Percentiles rank a stretch among this genome's conserved stretches.
Evolutionary conservation across 805 yeast species (phyloP).

Genomic region (Saturnispora dispora): DNA sequence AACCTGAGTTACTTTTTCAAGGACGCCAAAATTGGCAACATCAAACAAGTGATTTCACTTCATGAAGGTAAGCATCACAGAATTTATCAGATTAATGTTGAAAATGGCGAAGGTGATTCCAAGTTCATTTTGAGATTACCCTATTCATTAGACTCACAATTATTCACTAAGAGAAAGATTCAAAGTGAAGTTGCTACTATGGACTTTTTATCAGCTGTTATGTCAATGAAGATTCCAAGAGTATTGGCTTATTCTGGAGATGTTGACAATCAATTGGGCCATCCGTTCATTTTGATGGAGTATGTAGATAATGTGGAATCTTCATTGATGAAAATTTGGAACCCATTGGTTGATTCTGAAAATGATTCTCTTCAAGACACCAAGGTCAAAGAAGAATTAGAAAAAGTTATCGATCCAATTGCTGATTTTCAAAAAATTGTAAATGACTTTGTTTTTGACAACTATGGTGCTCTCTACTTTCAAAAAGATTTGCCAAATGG

Average conservation of each 20-base stretch:
- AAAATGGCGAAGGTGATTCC: conserved; percentile 22
- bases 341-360: conserved; percentile 50
- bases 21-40: conserved; percentile 20
- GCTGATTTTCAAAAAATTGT: conserved; percentile 36
- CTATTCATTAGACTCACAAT: conserved; percentile 62
- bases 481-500: conserved; percentile 48
- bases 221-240: conserved; percentile 63
- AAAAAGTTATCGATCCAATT: conserved; percentile 60
- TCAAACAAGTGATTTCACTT: conserved; percentile 69
- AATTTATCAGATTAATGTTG: conserved; percentile 55
- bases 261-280: conserved; percentile 49
- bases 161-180: conserved; percentile 55
- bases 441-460: conserved; percentile 47
- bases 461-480: conserved; percentile 78
- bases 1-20: conserved; percentile 17
- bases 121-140: conserved; percentile 79
- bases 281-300: conserved; percentile 79
- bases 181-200: conserved; percentile 90
- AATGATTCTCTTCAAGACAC: conserved; percentile 43
- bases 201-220: conserved; percentile 64
- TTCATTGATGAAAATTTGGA: conserved; percentile 77
- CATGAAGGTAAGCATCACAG: conserved; percentile 95
- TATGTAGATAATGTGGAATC: conserved; percentile 60
- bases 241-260: conserved; percentile 60
- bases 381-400: conserved; percentile 39